Conservation (phyloP, 225 moss, liverwort and hornwort species). For the Straminergon stramineum region DNA sequence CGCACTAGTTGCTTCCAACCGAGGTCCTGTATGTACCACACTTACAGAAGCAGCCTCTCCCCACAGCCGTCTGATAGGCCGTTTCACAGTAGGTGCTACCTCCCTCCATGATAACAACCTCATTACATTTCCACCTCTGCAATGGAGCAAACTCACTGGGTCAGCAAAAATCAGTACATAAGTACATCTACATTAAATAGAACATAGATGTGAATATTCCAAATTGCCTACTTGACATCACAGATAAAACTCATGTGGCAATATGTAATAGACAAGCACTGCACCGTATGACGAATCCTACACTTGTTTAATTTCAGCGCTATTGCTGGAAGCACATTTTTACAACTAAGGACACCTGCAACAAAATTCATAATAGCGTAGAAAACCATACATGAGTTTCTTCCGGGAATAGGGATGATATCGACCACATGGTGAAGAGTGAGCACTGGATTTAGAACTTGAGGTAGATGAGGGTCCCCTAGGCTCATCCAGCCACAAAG, state of each 20-base stretch:
- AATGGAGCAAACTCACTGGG: not conserved
- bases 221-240: not conserved
- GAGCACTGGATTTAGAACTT: slow-evolving; percentile 51
- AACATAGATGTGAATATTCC: not conserved
- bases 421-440: slow-evolving; percentile 66
- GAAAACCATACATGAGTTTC: slow-evolving; percentile 57
- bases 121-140: slow-evolving; percentile 53
- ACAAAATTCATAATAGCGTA: not conserved
- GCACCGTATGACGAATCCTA: not conserved
- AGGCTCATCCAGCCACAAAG: slow-evolving; percentile 78
- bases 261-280: not conserved
- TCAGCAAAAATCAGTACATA: not conserved
- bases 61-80: slow-evolving; percentile 64
- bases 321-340: not conserved
- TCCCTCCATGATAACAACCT: slow-evolving; percentile 89
- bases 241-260: not conserved
- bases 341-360: not conserved
- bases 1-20: slow-evolving; percentile 65
- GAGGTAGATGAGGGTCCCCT: slow-evolving; percentile 65
- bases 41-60: slow-evolving; percentile 58
- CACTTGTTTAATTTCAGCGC: not conserved
- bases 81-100: slow-evolving; percentile 72
- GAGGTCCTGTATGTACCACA: slow-evolving; percentile 45
- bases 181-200: not conserved
- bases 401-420: slow-evolving; percentile 78